Evolutionary conservation across 192 early-diverging fungal species (phyloP).

Genomic region (Gaertneriomyces sp.): DNA sequence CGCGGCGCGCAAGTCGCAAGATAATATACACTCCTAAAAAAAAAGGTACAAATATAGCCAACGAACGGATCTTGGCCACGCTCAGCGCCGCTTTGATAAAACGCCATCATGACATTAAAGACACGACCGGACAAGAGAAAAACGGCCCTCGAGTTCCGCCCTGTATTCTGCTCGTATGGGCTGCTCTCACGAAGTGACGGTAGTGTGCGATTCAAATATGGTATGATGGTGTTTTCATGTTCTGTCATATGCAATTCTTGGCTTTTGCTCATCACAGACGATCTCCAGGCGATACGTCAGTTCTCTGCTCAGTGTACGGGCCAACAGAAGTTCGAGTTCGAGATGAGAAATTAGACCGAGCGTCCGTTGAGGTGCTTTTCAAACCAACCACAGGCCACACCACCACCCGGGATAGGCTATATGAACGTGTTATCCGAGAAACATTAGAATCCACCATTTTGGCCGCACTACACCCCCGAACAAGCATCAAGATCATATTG

Average conservation of each 20-base stretch:
- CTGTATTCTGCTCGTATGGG: conserved; percentile 21
- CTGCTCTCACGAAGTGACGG: conserved; percentile 78
- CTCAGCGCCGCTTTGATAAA: too few relatives aligned
- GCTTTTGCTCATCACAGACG: not conserved
- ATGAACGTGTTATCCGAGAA: conserved; percentile 65
- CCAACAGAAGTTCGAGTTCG: conserved; percentile 80
- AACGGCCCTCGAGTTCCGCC: conserved; percentile 17
- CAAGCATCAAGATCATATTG: conserved; percentile 77
- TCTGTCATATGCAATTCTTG: not conserved
- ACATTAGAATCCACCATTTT: conserved; percentile 75
- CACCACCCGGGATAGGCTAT: conserved; percentile 66
- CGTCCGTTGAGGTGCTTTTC: conserved; percentile 75
- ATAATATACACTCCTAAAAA: too few relatives aligned
- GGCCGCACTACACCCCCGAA: conserved; percentile 80
- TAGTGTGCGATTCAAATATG: conserved; percentile 76
- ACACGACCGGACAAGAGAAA: conserved; percentile 21
- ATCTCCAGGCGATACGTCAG: conserved; percentile 61
- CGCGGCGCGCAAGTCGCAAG: too few relatives aligned
- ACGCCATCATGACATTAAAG: conserved; percentile 3
- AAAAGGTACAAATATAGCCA: too few relatives aligned
- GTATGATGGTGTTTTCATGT: conserved; percentile 35
- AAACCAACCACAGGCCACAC: conserved; percentile 65
- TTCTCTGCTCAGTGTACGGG: conserved; percentile 78
- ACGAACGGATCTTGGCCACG: too few relatives aligned
- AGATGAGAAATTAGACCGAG: conserved; percentile 87